phyloP scores from a whole-genome alignment of 805 yeast species.

The Ogataea siamensis region DNA sequence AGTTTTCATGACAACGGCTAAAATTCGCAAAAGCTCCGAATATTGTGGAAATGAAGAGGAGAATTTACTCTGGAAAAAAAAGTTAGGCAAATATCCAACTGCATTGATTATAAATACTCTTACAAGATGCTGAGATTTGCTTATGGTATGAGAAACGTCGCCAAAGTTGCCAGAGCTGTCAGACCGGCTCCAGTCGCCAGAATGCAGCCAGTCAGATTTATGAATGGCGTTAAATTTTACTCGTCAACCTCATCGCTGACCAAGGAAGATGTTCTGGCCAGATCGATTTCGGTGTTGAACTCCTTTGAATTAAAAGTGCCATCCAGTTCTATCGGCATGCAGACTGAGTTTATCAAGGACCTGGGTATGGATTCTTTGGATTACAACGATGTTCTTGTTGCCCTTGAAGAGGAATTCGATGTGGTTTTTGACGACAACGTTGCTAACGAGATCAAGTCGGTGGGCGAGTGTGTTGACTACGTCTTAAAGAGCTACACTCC shows the following conservation, averaged over 20 bases:
- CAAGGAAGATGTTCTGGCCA: slow-evolving; percentile 74
- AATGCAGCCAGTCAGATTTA: slow-evolving; percentile 21
- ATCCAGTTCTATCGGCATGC: slow-evolving; percentile 30
- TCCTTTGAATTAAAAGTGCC: slow-evolving; percentile 42
- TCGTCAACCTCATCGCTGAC: slow-evolving; percentile 60
- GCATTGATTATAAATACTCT: not conserved
- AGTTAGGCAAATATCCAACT: slow-evolving; percentile 9
- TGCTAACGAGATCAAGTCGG: slow-evolving; percentile 59
- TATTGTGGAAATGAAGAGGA: slow-evolving; percentile 4
- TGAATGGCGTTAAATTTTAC: slow-evolving; percentile 23
- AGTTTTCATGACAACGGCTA: not conserved
- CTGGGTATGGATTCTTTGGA: slow-evolving; percentile 92
- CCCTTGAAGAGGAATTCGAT: slow-evolving; percentile 85
- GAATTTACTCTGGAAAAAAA: slow-evolving; percentile 6
- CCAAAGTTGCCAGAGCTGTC: slow-evolving; percentile 12
- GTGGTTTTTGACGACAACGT: slow-evolving; percentile 41
- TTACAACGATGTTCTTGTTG: slow-evolving; percentile 93
- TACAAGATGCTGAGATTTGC: slow-evolving; percentile 23
- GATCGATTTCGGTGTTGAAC: slow-evolving; percentile 77
- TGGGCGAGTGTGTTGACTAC: slow-evolving; percentile 59
- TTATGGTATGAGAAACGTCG: slow-evolving; percentile 26
- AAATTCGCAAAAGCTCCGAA: slow-evolving; percentile 2
- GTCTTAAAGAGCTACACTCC: slow-evolving; percentile 39
- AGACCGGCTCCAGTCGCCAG: slow-evolving; percentile 8
- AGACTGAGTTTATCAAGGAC: slow-evolving; percentile 59